Conservation (phyloP, 2,329 filamentous ascomycete genomes). For the Aspergillus sergii region DNA sequence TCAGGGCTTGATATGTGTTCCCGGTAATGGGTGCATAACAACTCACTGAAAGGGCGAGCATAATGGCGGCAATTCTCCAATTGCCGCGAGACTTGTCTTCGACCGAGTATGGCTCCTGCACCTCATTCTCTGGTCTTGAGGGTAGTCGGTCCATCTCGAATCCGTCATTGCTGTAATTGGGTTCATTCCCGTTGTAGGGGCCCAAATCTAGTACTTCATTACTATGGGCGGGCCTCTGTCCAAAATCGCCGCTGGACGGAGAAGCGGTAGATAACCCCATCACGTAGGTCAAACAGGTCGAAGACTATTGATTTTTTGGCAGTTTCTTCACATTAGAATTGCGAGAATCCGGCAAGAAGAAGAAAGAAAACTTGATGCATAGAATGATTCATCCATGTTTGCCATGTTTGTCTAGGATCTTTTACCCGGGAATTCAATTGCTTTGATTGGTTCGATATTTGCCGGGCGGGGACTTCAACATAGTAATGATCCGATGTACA, state of each 20-base stretch:
- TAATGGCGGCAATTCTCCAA: slow-evolving; percentile 20
- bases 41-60: slow-evolving; percentile 23
- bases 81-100: slow-evolving; percentile 11
- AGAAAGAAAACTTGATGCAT: not conserved
- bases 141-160: not conserved
- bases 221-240: not conserved
- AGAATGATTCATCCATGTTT: slow-evolving; percentile 2
- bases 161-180: not conserved
- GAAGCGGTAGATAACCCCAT: not conserved
- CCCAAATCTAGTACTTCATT: not conserved
- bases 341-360: not conserved
- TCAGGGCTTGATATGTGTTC: not conserved
- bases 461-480: too few relatives aligned
- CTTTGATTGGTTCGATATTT: not conserved
- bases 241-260: not conserved
- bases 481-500: too few relatives aligned
- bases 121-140: not conserved
- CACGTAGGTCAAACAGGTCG: not conserved
- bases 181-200: not conserved
- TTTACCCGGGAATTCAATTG: not conserved
- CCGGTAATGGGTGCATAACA: not conserved
- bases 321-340: not conserved
- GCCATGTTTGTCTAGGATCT: not conserved
- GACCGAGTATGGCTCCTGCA: not conserved
- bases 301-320: not conserved